Percentiles rank a stretch among this genome's conserved stretches.
These are phyloP conservation scores for Crotalaria pallida DNA, from an alignment of 306 rosid genomes.

Conservation along the genomic window DNA sequence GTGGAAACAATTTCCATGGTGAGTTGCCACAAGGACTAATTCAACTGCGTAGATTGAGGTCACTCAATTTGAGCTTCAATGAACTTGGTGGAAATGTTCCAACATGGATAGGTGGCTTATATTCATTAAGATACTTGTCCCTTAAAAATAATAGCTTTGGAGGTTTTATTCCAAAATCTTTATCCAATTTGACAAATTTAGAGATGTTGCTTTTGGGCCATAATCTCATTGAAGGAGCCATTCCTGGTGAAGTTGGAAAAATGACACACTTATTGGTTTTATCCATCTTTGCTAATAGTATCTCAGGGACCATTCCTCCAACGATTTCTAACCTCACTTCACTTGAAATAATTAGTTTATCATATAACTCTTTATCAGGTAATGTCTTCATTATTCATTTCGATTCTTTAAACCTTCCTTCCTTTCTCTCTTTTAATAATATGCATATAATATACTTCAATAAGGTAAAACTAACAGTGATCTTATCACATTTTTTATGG, in stretches of 20 bases:
- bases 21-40: background rate
- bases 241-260: constrained; percentile 11
- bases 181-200: background rate
- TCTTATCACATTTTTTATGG: no score
- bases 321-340: background rate
- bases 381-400: background rate
- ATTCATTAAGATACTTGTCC: background rate
- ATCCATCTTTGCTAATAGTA: background rate
- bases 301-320: background rate
- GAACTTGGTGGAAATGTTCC: constrained; percentile 10
- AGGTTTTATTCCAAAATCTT: background rate
- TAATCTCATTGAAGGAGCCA: background rate
- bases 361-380: constrained; percentile 16
- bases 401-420: no score
- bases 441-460: no score
- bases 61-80: background rate
- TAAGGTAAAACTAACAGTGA: no score
- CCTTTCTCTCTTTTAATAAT: no score
- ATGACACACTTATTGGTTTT: background rate
- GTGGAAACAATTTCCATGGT: background rate
- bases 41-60: background rate
- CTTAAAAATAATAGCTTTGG: background rate
- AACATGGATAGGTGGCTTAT: constrained; percentile 8
- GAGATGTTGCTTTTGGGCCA: background rate
- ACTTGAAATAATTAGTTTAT: background rate